Evolutionary conservation across 1,284 basidiomycete species (phyloP), one percentile per base, ranked within the genome.

Genomic region (Irpex sp.): DNA sequence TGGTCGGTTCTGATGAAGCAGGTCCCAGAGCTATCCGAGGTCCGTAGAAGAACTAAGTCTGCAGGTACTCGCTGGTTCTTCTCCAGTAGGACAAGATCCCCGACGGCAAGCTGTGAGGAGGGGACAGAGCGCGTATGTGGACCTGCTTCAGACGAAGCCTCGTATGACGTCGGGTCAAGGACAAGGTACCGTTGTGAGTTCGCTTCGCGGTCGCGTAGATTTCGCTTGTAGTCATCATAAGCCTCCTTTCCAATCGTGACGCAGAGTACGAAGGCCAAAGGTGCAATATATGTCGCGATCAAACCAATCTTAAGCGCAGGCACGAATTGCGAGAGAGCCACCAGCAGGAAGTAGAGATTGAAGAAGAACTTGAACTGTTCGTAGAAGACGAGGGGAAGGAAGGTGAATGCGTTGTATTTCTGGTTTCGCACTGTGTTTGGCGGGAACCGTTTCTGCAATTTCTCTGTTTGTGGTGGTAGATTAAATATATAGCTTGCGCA

Each of bases 351-450:
- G 77, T 99, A 99, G 12, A 99, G 83, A 74, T 99, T 99, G 88
- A 98, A 99, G 81, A 99, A 99, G 82, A 97, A 98, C 77, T 98
- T 99, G 90, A 99, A 99, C 75, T 99, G 97, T 74, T 98, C 96
- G 75, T 98, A 99, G 73, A 99, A 88, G 51, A 99, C 96, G 64
- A 98, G 84, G 0, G 96, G 96, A 4, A 99, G 82, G 79, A 99
- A 99, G 8, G 93, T 94, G 75, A 94, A 82, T 57, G 93, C 77
- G 71, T 94, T 97, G 82, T 99, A 99, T 77, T 99, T 99, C 74
- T 98, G 96, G 71, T 99, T 99, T 67, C 93, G 88, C 49, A 98
- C 91, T 37, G 91, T 88, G 74, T 99, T 99, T 35, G 94, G 84
- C 61, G 85, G 84, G 65, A 84, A 93, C 64, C 78, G 79, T 37